Evolutionary conservation across 2,329 filamentous ascomycete genomes (phyloP), one percentile per base, ranked within the genome.

Genomic region (Dryadomyces quercivorus): DNA sequence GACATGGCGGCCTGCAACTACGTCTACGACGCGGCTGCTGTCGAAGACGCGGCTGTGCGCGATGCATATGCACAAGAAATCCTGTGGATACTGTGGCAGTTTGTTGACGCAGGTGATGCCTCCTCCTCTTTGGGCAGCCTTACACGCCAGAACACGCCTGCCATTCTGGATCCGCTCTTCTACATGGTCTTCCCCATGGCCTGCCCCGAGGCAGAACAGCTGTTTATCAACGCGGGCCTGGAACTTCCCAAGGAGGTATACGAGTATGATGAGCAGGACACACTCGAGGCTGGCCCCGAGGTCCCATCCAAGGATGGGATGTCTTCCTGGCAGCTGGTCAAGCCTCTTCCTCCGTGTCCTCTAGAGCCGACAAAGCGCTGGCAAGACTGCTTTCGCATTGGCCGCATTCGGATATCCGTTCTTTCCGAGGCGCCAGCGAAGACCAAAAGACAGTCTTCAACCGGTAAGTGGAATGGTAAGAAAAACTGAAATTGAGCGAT

Each of bases 1-100:
- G 64, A 71, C 53, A 61, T 64, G 50, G 57, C 69, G 15, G 71
- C 70, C 1, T 50, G 57, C 49, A 61, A 61, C 16, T 73, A 71
- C 57, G 55, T 53, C 16, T 36, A 50, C 10, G 38, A 52, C 46
- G 3, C 5, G 7, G 15, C 57, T 38, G 56, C 53, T 18, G 53
- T 16, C 5, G 12, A 6, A 8, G 31, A 43, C 40, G 5, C 36
- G n/a, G 34, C 12, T 0, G 46, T 49, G 38, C 52, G 53, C 20
- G 51, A 59, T 7, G 55, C 45, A 12, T 59, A 67, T 10, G 65
- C 64, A 5, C 56, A 54, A 3, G 65, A 70, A 54, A 58, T 73
- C 54, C 38, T 61, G 26, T 72, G 69, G 66, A 60, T 71, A 5
- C 59, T 73, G 50, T 52, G 58, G 10, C 62, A 62, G 16, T 67